Evolutionary conservation across 345 rosid species (phyloP), one percentile per base, ranked within the genome.

Genomic region (Gossypium anomalum): DNA sequence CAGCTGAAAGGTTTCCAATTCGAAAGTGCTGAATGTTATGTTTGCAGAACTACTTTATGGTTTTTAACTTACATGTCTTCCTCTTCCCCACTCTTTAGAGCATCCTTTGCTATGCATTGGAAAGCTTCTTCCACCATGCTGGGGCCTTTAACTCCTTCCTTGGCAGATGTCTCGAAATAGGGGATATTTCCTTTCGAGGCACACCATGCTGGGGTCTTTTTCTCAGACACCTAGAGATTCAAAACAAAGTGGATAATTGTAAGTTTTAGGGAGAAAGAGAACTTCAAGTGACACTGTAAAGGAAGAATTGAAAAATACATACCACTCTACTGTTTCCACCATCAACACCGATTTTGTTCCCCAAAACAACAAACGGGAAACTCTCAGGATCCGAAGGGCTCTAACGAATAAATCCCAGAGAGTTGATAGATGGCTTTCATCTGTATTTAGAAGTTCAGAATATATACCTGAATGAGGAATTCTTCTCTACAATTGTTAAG

Each of bases 101-200:
- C 98, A 82, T 96, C 83, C 90, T 92, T 90, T 9, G 98, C 97
- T 79, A 93, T 93, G 91, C 94, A 88, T 67, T 89, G 91, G 85
- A 96, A 96, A 84, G 97, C 98, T 85, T 93, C 98, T 79, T 93
- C 99, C 51, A 96, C 99, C 48, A 27, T 27, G 29, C 29, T 27
- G 29, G 29, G 29, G 29, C 3, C 29, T 27, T 96, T 93, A 73
- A 93, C 77, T 45, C 98, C 97, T 83, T 93, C 99, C 78, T 96
- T 96, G 2, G 99, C 99, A 78, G 99, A 96, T 63, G 99, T 96
- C 83, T 93, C 98, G 80, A 91, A 96, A 83, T 96, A 93, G 16
- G 98, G 97, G 67, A 93, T 96, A 80, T 95, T 93, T 60, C 97
- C 97, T 86, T 96, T 96, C 9, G 99, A 89, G 72, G 97, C 95